Evolutionary conservation across 805 yeast species (phyloP), one percentile per base, ranked within the genome.

Genomic region (Starmerella ratchasimensis): DNA sequence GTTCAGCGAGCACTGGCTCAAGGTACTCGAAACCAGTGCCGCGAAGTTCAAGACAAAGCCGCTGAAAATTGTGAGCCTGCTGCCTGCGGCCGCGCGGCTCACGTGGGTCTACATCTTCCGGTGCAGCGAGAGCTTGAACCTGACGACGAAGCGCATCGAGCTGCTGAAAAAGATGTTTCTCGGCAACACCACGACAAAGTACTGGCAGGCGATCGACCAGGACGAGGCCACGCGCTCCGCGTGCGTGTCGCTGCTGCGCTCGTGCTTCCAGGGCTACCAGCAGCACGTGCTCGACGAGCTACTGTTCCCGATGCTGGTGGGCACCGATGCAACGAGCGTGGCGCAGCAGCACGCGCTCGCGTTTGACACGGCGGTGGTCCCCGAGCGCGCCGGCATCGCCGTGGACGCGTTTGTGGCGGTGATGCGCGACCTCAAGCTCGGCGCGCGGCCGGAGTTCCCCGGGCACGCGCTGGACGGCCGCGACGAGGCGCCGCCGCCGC

Each of bases 81-180:
- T 80, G 13, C 71, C 72, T 0, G 75, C 86, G 39, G 59, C 78
- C 3, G 68, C 93, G 0, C 62, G 95, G 41, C 62, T 93, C 23
- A 58, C 81, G 0, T 90, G 98, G 98, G 93, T 86, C 0, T 90
- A 80, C 53, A 61, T 84, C 18, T 82, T 76, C 57, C 65, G 97
- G 44, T 74, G 84, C 46, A 72, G 93, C 0, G 98, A 93, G 48
- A 79, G 96, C 0, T 61, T 88, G 48, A 90, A 88, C 54, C 77
- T 80, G 41, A 84, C 94, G 0, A 74, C 86, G 3, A 76, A 84
- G 50, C 77, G 76, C 38, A 64, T 90, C 34, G 93, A 79, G 41
- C 52, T 60, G 2, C 59, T 90, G 24, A 73, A 77, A 40, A 68
- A 69, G 34, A 44, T 71, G 4, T 56, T 80, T 29, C 61, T 86